phyloP scores from a whole-genome alignment of 1,139 yeast species.

The Kurtzmaniella quercitrusa region DNA sequence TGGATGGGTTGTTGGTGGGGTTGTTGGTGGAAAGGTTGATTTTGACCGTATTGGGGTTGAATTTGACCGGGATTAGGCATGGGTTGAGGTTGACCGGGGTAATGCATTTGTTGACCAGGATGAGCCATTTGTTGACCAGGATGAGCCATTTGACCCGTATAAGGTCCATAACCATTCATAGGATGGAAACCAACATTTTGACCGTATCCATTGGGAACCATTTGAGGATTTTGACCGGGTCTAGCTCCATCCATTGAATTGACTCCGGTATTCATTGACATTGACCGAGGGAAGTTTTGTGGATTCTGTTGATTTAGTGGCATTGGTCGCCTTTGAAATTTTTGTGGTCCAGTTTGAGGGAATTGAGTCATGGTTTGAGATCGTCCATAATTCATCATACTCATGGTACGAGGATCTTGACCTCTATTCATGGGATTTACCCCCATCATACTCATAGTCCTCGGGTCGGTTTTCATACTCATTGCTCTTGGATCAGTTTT shows the following conservation, averaged over 20 bases:
- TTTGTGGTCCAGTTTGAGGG: constrained; percentile 5
- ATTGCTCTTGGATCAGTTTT: constrained; percentile 48
- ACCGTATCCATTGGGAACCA: too few species aligned
- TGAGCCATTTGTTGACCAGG: background rate
- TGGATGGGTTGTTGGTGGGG: too few species aligned
- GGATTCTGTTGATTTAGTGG: constrained; percentile 5
- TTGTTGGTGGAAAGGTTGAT: too few species aligned
- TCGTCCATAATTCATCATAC: constrained; percentile 8
- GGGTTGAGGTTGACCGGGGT: constrained; percentile 1
- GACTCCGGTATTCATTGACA: constrained; percentile 1
- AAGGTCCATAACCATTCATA: background rate
- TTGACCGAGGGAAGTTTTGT: constrained; percentile 1
- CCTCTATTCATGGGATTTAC: constrained; percentile 11
- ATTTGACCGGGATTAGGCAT: background rate
- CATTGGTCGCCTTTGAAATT: constrained; percentile 6
- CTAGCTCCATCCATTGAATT: background rate
- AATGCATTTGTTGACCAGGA: constrained; percentile 6
- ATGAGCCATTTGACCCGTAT: constrained; percentile 3
- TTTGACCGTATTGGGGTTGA: background rate
- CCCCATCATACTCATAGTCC: constrained; percentile 24
- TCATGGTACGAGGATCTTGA: constrained; percentile 16
- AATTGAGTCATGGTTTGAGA: constrained; percentile 1
- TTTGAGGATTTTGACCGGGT: background rate
- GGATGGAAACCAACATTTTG: too few species aligned
- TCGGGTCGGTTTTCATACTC: constrained; percentile 28